Conservation (phyloP, 768 basidiomycete genomes). For the Hortiboletus flavorubellus region DNA sequence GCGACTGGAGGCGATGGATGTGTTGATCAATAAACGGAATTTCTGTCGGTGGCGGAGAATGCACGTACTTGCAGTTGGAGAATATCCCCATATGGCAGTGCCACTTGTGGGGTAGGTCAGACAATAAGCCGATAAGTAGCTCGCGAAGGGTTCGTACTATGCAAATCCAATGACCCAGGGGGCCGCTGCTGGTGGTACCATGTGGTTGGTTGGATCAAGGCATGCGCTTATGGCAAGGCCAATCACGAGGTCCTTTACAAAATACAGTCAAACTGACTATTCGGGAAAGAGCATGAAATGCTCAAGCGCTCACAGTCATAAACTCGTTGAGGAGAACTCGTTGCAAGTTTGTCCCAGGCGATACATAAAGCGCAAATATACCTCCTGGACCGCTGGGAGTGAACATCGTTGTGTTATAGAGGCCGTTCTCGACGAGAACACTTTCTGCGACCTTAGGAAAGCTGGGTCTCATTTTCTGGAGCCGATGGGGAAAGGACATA, state of each 20-base stretch:
- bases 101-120: slow-evolving; percentile 36
- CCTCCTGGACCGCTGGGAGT: slow-evolving; percentile 35
- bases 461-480: slow-evolving; percentile 11
- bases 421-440: slow-evolving; percentile 25
- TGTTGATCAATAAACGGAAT: neutral
- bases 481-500: slow-evolving; percentile 43
- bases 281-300: neutral
- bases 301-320: slow-evolving; percentile 32
- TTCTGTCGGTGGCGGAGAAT: neutral
- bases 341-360: slow-evolving; percentile 30
- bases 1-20: slow-evolving; percentile 38
- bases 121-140: neutral
- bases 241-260: slow-evolving; percentile 16
- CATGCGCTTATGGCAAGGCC: slow-evolving; percentile 25
- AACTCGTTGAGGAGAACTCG: slow-evolving; percentile 40
- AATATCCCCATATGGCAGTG: slow-evolving; percentile 58
- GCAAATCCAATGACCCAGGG: slow-evolving; percentile 55
- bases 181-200: slow-evolving; percentile 49
- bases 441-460: slow-evolving; percentile 26
- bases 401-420: slow-evolving; percentile 34
- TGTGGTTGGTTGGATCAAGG: slow-evolving; percentile 51
- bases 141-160: slow-evolving; percentile 43
- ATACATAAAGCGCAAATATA: slow-evolving; percentile 37
- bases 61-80: slow-evolving; percentile 42
- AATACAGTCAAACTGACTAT: neutral